Conservation (phyloP, 257 asterid genomes). For the Verbena officinalis region DNA sequence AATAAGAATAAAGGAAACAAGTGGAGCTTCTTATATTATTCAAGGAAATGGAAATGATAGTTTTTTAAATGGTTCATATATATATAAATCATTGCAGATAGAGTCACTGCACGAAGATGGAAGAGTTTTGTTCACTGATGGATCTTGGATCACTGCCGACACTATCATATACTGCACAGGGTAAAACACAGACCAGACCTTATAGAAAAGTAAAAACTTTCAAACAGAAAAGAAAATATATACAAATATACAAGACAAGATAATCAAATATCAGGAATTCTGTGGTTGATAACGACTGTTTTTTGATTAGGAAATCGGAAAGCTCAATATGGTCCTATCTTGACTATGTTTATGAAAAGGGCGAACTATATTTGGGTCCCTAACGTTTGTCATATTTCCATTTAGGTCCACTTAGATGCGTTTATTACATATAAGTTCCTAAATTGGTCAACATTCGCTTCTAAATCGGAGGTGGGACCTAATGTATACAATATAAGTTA, state of each 20-base stretch:
- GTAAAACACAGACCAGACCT: conserved; percentile 34
- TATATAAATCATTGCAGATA: conserved; percentile 49
- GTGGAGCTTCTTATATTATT: neutral
- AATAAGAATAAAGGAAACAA: neutral
- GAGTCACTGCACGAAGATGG: conserved; percentile 81
- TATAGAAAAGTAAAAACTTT: neutral
- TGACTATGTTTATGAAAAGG: conserved; percentile 2
- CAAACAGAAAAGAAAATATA: neutral
- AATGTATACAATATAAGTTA: too few species aligned
- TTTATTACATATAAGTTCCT: too few species aligned
- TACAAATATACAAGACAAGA: neutral
- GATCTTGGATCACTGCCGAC: conserved; percentile 62
- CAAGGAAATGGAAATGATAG: neutral
- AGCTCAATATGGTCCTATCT: conserved; percentile 20
- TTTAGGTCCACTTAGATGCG: too few species aligned
- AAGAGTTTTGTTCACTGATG: conserved; percentile 61
- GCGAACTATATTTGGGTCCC: too few species aligned
- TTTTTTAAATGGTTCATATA: neutral
- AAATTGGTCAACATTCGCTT: too few species aligned
- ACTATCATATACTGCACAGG: conserved; percentile 90
- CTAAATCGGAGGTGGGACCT: too few species aligned
- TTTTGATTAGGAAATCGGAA: neutral
- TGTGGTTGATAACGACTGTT: too few species aligned
- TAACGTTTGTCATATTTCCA: too few species aligned
- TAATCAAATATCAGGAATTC: neutral